Base-by-base conservation (phyloP, 371 early-diverging fungal genomes). In the Parasitella parasitica region DNA sequence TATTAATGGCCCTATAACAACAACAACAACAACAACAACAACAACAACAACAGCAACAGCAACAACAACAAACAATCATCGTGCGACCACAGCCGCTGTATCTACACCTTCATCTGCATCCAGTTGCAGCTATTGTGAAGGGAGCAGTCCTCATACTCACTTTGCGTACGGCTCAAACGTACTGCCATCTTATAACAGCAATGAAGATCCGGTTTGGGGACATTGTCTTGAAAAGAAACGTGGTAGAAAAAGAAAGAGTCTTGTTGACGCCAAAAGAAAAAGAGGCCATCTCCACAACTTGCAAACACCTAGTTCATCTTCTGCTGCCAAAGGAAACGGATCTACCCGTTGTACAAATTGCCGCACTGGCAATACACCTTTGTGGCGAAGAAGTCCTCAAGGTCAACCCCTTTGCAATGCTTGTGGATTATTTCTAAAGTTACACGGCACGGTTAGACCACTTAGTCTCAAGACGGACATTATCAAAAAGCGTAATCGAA, bases 401-500 rank as follows among this genome's bases (percentile, higher is more conserved):
- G 72, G 72, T 12, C 51, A 62, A 16, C 69, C 72, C 28, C 59
- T 72, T 13, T 72, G 72, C 35, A 72, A 72, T 63, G 72, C 72
- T 2, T 72, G 72, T 53, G 72, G 72, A 7, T 35, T 72, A 39
- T 72, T 72, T 39, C 50, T 65, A 32, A 72, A 72, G 36, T 36
- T 72, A 16, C 72, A 72, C 57, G 72, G 72, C 13, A 63, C 66
- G 15, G 72, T 72, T 9, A 43, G 72, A 27, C 72, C 72, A 20
- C 69, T 72, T 15, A 72, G 72, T 60, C 37, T 72, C 22, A 72
- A 72, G 39, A 72, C 72, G 28, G 72, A 72, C 32, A 59, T 72
- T 7, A 72, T 72, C 39, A 72, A 72, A 49, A 72, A 72, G 50
- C 69, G 72, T 4, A 72, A 72, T 34, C 46, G 72, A 27, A 41